Percentiles rank a stretch among this genome's conserved stretches.
Conservation (phyloP, 129 eudicot genomes). For the Escallonia rubra region DNA sequence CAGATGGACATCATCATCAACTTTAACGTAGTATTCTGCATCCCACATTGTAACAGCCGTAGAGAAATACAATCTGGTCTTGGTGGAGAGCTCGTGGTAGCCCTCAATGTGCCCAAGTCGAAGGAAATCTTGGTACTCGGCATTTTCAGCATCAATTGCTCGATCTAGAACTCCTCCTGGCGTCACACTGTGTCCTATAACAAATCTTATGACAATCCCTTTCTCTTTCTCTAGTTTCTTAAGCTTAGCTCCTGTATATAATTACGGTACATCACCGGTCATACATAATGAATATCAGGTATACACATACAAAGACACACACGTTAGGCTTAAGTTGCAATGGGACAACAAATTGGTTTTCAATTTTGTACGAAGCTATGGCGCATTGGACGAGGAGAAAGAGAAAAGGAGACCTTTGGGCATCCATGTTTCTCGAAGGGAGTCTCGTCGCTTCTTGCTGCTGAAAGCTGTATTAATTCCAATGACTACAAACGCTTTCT, state of each 20-base stretch:
- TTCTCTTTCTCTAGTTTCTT: constrained; percentile 64
- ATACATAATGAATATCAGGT: neutral
- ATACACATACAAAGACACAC: neutral
- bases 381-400: neutral
- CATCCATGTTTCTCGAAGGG: constrained; percentile 87
- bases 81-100: constrained; percentile 69
- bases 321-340: neutral
- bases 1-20: constrained; percentile 73
- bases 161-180: constrained; percentile 65
- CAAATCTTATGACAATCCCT: constrained; percentile 62
- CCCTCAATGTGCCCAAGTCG: constrained; percentile 65
- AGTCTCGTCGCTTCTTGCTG: constrained; percentile 77
- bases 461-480: constrained; percentile 87
- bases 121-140: constrained; percentile 52
- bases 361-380: neutral
- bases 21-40: constrained; percentile 74
- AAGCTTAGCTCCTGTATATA: constrained; percentile 43
- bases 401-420: constrained; percentile 43
- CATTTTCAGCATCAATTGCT: constrained; percentile 50
- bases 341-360: neutral
- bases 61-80: constrained; percentile 61
- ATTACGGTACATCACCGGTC: neutral
- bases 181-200: constrained; percentile 67
- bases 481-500: constrained; percentile 58
- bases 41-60: constrained; percentile 60